A percentile compares a stretch with the other conserved stretches of the same genome.
Conservation (phyloP, 306 rosid genomes). For the Castanea crenata region DNA sequence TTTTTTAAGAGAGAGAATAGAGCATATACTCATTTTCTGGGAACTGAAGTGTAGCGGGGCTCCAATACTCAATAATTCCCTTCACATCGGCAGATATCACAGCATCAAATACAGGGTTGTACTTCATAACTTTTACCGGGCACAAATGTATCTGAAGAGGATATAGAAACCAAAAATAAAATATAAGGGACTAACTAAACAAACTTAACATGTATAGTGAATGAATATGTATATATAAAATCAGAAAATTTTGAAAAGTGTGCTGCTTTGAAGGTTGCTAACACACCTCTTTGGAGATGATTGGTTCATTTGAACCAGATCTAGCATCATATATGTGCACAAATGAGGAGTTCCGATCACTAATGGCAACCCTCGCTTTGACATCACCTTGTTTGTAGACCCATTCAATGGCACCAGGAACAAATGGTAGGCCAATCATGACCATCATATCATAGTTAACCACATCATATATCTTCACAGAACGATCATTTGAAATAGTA, state of each 20-base stretch:
- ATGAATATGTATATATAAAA: neutral
- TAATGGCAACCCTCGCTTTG: conserved; percentile 82
- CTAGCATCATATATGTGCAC: conserved; percentile 88
- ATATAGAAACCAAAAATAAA: conserved; percentile 19
- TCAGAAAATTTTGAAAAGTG: neutral
- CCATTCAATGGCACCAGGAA: conserved; percentile 96
- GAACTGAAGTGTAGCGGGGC: conserved; percentile 65
- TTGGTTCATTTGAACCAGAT: conserved; percentile 82
- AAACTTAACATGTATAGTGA: neutral
- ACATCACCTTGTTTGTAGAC: conserved; percentile 96
- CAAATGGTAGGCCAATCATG: conserved; percentile 76
- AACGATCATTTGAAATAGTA: conserved; percentile 80
- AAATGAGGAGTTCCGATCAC: conserved; percentile 73
- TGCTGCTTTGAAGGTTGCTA: conserved; percentile 9
- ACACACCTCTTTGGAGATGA: conserved; percentile 76
- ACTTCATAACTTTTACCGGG: conserved; percentile 87
- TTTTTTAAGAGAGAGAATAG: neutral
- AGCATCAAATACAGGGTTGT: conserved; percentile 63
- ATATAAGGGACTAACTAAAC: neutral
- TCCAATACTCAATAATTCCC: conserved; percentile 95
- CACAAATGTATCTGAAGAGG: conserved; percentile 65
- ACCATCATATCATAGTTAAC: conserved; percentile 99
- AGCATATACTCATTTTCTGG: conserved; percentile 76
- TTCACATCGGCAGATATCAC: conserved; percentile 80
- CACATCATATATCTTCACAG: conserved; percentile 93